Evolutionary conservation across 768 basidiomycete genomes (phyloP).

Genomic region (Kwoniella sp.): DNA sequence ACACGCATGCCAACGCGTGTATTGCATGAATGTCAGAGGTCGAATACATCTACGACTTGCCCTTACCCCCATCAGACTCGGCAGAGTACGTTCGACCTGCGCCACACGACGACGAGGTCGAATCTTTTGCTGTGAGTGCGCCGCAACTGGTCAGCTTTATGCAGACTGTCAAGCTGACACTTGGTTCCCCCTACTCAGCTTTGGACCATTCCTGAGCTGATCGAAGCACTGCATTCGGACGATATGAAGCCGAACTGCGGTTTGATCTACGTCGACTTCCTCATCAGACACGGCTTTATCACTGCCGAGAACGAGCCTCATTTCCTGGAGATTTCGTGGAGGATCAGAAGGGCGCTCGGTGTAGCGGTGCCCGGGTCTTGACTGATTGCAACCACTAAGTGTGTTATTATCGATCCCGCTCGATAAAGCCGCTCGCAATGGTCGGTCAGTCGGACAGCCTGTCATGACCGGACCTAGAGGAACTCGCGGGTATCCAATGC

Average conservation of each 20-base stretch:
- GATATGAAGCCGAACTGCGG: slow-evolving; percentile 93
- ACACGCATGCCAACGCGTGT: not conserved
- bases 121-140: slow-evolving; percentile 72
- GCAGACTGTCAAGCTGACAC: not conserved
- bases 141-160: not conserved
- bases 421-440: too few relatives aligned
- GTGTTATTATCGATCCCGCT: too few relatives aligned
- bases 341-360: slow-evolving; percentile 32
- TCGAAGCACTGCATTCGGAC: slow-evolving; percentile 62
- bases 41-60: slow-evolving; percentile 80
- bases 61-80: slow-evolving; percentile 56
- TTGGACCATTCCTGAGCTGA: slow-evolving; percentile 61
- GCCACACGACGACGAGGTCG: slow-evolving; percentile 88
- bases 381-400: not conserved
- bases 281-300: slow-evolving; percentile 77
- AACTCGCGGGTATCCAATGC: too few relatives aligned
- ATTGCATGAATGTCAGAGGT: slow-evolving; percentile 63
- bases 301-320: slow-evolving; percentile 84
- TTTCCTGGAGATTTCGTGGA: slow-evolving; percentile 62
- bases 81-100: slow-evolving; percentile 58
- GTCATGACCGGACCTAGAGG: too few relatives aligned
- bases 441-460: too few relatives aligned
- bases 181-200: slow-evolving; percentile 56
- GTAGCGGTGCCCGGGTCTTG: slow-evolving; percentile 27
- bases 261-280: slow-evolving; percentile 78